phyloP scores from a whole-genome alignment of 140 eudicot species.

The Oenanthe javanica region DNA sequence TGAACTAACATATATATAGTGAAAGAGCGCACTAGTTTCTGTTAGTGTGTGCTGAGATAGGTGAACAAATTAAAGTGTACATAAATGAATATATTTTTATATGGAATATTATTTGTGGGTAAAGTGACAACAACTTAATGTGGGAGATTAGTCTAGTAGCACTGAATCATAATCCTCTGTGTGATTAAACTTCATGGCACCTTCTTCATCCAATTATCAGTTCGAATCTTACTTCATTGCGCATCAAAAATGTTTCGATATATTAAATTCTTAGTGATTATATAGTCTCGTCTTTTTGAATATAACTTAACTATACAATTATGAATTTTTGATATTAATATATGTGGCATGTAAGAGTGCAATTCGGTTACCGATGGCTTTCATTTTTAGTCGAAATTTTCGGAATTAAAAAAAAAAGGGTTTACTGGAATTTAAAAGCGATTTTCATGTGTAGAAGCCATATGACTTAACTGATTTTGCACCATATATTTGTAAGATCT shows the following conservation, averaged over 20 bases:
- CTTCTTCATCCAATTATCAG: neutral
- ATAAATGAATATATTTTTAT: too few relatives aligned
- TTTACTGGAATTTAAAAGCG: too few relatives aligned
- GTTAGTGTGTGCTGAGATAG: neutral
- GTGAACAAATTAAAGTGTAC: neutral
- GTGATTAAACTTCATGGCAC: neutral
- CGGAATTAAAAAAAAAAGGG: too few relatives aligned
- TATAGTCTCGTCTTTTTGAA: too few relatives aligned
- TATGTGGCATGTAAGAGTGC: too few relatives aligned
- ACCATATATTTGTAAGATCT: neutral
- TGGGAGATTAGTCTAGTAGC: neutral
- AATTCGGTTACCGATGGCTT: too few relatives aligned
- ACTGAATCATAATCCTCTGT: neutral
- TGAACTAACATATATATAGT: neutral
- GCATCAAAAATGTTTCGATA: too few relatives aligned
- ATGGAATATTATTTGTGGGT: too few relatives aligned
- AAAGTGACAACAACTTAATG: neutral
- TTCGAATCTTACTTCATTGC: neutral
- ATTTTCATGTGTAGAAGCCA: neutral
- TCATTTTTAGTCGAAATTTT: too few relatives aligned
- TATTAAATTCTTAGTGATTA: too few relatives aligned
- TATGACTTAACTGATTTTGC: neutral
- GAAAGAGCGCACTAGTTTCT: slow-evolving; percentile 1
- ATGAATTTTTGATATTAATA: too few relatives aligned
- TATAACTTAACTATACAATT: too few relatives aligned